Conservation (phyloP, 2,329 filamentous ascomycete species). For the Pseudopithomyces chartarum region DNA sequence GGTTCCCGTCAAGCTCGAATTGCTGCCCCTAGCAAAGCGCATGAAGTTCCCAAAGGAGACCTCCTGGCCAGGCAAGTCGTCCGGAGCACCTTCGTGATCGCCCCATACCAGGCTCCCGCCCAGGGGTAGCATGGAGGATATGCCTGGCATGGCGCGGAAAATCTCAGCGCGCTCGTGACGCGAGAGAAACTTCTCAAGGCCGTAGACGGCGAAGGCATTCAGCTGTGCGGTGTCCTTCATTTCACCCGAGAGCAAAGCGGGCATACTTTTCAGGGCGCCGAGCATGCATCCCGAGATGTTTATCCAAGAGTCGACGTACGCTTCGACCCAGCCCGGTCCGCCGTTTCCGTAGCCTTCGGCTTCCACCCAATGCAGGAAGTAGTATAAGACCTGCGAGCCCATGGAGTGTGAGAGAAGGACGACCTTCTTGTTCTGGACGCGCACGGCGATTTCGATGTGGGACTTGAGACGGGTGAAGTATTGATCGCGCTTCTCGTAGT, state of each 20-base stretch:
- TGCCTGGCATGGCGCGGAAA: slow-evolving; percentile 95
- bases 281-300: slow-evolving; percentile 99
- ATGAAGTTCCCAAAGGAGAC: slow-evolving; percentile 80
- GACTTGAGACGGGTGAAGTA: slow-evolving; percentile 92
- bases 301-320: slow-evolving; percentile 91
- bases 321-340: slow-evolving; percentile 87
- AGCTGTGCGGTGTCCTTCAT: slow-evolving; percentile 98
- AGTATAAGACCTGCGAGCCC: slow-evolving; percentile 94
- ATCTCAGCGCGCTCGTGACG: slow-evolving; percentile 90
- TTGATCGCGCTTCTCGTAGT: slow-evolving; percentile 87
- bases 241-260: slow-evolving; percentile 90
- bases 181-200: slow-evolving; percentile 91
- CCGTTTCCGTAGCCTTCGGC: slow-evolving; percentile 76
- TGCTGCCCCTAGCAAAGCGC: slow-evolving; percentile 71
- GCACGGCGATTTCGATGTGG: slow-evolving; percentile 83
- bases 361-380: slow-evolving; percentile 83
- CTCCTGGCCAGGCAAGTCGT: slow-evolving; percentile 76
- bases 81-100: slow-evolving; percentile 82
- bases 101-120: slow-evolving; percentile 97
- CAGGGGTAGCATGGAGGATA: slow-evolving; percentile 94
- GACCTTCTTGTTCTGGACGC: slow-evolving; percentile 76
- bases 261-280: slow-evolving; percentile 86
- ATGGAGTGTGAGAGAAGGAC: slow-evolving; percentile 93
- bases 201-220: slow-evolving; percentile 95
- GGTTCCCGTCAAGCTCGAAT: slow-evolving; percentile 53